Percentiles rank a stretch among this genome's conserved stretches.
Conservation (phyloP, 1,284 basidiomycete species). For the Puccinia polysora region DNA sequence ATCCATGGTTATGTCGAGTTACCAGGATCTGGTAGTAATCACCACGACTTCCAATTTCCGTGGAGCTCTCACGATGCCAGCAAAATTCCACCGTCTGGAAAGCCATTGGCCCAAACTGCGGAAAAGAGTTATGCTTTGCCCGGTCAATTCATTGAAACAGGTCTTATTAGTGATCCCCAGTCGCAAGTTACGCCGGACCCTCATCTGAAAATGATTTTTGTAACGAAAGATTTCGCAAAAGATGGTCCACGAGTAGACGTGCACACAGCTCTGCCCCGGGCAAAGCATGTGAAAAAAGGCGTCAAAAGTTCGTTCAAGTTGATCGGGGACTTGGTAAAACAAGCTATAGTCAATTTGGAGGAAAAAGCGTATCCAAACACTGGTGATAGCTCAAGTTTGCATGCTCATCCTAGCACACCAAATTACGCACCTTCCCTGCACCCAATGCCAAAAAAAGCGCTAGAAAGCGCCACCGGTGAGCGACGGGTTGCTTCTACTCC, state of each 20-base stretch:
- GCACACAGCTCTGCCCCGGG: neutral
- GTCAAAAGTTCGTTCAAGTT: conserved; percentile 7
- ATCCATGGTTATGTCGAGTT: conserved; percentile 13
- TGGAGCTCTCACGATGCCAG: conserved; percentile 14
- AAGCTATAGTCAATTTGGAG: neutral
- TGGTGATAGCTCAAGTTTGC: neutral
- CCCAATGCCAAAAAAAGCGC: too few relatives aligned
- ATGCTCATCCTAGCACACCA: neutral
- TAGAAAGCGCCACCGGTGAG: too few relatives aligned
- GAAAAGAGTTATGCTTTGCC: neutral
- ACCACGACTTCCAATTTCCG: conserved; percentile 24
- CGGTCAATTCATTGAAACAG: neutral
- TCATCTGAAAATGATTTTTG: neutral
- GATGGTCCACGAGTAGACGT: neutral
- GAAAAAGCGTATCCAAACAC: conserved; percentile 12
- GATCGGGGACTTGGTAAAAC: conserved; percentile 1
- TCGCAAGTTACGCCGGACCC: neutral
- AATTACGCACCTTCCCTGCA: neutral
- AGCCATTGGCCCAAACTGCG: neutral
- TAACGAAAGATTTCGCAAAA: neutral
- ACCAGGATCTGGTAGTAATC: conserved; percentile 23
- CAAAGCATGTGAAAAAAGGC: neutral
- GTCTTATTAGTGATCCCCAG: neutral
- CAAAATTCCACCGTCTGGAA: conserved; percentile 12
- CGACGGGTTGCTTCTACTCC: too few relatives aligned